Evolutionary conservation across 202 grass and related monocot genomes (phyloP), one percentile per base, ranked within the genome.

Genomic region (Schoenoplectus tabernaemontani): DNA sequence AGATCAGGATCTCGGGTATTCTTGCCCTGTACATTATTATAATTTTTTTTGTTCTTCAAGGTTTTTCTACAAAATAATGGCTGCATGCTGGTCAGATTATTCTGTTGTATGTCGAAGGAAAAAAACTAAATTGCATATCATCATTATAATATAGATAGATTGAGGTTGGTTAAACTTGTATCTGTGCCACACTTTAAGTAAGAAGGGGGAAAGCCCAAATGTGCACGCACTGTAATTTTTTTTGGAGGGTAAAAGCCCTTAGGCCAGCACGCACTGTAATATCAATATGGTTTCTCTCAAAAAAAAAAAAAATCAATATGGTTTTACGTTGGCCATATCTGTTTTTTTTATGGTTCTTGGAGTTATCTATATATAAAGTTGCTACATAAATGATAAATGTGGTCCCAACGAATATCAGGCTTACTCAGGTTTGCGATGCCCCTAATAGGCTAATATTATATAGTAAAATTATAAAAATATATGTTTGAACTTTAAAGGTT

Each of bases 11-110:
- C 17, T 5, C 23, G 15, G n/a, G 16, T 61, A 39, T 60, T 43
- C 34, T 78, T 80, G 33, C 19, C 3, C n/a, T 80, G 78, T 65
- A 80, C 57, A 78, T 61, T 78, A 80, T 53, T 80, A 64, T 65
- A 48, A 46, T n/a, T 57, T 38, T 30, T 36, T 64, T 50, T 65
- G n/a, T n/a, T n/a, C n/a, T 79, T 39, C 48, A 20, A 47, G 36
- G 39, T 47, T 63, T 61, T 50, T n/a, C 38, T 19, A 80, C 36
- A 58, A 36, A 47, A 56, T 13, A 64, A 80, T 47, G 77, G 77
- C 58, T 28, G 42, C 44, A 51, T 64, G 64, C 60, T 75, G 7
- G 26, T 32, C 15, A 75, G 44, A 51, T 34, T 51, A 30, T n/a
- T 51, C 15, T 75, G 44, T 34, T 34, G 26, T 53, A 75, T 36